phyloP scores from a whole-genome alignment of 495 filamentous ascomycete genomes.

The Jackrogersella minutella region DNA sequence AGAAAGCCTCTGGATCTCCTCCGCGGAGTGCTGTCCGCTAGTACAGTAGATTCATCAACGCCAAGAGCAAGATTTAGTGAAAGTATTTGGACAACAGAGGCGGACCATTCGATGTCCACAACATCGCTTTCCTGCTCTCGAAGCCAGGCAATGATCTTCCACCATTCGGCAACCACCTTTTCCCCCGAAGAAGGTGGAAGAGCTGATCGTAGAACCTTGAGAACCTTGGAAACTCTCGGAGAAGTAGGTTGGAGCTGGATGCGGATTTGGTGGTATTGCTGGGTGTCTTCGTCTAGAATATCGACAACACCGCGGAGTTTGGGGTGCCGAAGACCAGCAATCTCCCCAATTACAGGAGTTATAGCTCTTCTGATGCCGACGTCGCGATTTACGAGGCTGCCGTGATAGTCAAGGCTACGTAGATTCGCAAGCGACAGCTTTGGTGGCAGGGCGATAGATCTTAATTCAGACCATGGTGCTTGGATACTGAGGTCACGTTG shows the following conservation, averaged over 20 bases:
- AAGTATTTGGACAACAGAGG: conserved; percentile 75
- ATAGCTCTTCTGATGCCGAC: conserved; percentile 42
- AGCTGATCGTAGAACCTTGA: conserved; percentile 69
- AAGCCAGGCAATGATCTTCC: conserved; percentile 77
- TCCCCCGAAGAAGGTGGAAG: conserved; percentile 69
- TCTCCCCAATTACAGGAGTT: conserved; percentile 46
- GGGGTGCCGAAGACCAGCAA: conserved; percentile 54
- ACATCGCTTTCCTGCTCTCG: conserved; percentile 56
- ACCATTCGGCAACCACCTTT: conserved; percentile 74
- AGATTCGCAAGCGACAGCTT: conserved; percentile 48
- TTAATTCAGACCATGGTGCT: conserved; percentile 74
- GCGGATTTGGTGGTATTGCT: conserved; percentile 67
- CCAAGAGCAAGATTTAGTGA: conserved; percentile 55
- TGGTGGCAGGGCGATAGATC: conserved; percentile 62
- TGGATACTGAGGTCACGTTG: conserved; percentile 73
- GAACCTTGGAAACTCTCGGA: conserved; percentile 63
- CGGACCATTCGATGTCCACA: conserved; percentile 78
- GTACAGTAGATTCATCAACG: conserved; percentile 26
- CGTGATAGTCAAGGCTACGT: conserved; percentile 50
- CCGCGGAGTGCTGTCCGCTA: conserved; percentile 21
- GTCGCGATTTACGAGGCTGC: conserved; percentile 44
- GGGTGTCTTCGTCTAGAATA: conserved; percentile 66
- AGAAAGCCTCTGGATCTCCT: conserved; percentile 41
- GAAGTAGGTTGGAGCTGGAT: conserved; percentile 72
- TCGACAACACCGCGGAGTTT: conserved; percentile 67